These are phyloP conservation scores for Lumnitzera racemosa DNA, from an alignment of 345 rosid species.

Conservation along the genomic window DNA sequence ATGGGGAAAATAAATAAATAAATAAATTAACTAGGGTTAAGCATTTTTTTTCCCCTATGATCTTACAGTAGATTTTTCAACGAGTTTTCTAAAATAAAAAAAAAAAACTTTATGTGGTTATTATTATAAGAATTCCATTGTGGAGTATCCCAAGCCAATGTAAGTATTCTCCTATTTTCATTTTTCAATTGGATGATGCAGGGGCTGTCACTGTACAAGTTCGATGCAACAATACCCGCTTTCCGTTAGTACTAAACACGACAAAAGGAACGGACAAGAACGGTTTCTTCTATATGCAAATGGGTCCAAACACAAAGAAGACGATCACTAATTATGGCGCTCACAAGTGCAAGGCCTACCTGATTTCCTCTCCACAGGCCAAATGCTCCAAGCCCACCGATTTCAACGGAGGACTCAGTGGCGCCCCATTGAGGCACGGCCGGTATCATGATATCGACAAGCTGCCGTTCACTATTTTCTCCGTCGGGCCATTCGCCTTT, in stretches of 20 bases:
- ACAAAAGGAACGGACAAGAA: constrained; percentile 54
- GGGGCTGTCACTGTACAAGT: constrained; percentile 59
- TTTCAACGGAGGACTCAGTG: constrained; percentile 52
- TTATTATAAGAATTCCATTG: too few species aligned
- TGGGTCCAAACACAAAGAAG: constrained; percentile 38
- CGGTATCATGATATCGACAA: constrained; percentile 26
- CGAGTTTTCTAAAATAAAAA: too few species aligned
- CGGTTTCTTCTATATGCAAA: constrained; percentile 57
- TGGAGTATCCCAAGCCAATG: too few species aligned
- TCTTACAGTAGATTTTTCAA: too few species aligned
- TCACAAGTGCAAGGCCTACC: constrained; percentile 59
- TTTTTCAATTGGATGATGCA: constrained; percentile 9
- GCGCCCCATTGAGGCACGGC: constrained; percentile 43
- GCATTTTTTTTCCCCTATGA: too few species aligned
- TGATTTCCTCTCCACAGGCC: constrained; percentile 37
- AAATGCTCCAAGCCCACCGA: constrained; percentile 37
- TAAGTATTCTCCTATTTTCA: too few species aligned
- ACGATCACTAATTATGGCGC: constrained; percentile 66
- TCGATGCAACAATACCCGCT: constrained; percentile 55
- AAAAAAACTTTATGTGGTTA: too few species aligned
- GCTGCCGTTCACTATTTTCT: constrained; percentile 35
- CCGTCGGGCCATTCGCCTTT: constrained; percentile 79
- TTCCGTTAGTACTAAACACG: constrained; percentile 11
- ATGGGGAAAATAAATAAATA: too few species aligned
- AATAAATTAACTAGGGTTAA: too few species aligned